Percentiles rank a stretch among this genome's conserved stretches.
Evolutionary conservation across 768 basidiomycete species (phyloP).

Genomic region (Hericium rajendrae): DNA sequence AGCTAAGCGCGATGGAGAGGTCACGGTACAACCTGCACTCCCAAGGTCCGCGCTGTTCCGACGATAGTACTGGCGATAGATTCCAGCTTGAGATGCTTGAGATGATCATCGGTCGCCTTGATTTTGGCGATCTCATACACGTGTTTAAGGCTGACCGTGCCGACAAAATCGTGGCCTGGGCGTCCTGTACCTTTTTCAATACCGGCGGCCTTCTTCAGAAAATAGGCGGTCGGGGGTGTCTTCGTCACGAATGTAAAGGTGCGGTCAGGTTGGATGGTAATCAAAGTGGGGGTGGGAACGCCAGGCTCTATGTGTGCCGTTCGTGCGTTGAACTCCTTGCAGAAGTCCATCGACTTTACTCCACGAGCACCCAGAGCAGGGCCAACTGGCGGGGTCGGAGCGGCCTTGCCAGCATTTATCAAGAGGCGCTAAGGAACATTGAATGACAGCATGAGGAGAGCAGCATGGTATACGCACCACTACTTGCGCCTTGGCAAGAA

Average conservation of each 20-base stretch:
- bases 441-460: slow-evolving; percentile 4
- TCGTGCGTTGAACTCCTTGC: slow-evolving; percentile 99
- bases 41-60: slow-evolving; percentile 82
- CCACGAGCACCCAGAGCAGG: slow-evolving; percentile 96
- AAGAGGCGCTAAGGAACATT: slow-evolving; percentile 55
- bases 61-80: slow-evolving; percentile 82
- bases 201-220: slow-evolving; percentile 84
- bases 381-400: slow-evolving; percentile 92
- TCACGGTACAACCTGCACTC: slow-evolving; percentile 85
- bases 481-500: slow-evolving; percentile 58
- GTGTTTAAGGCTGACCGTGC: slow-evolving; percentile 89
- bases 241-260: slow-evolving; percentile 90
- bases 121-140: slow-evolving; percentile 98
- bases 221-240: slow-evolving; percentile 82
- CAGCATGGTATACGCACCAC: slow-evolving; percentile 44
- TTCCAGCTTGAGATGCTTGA: slow-evolving; percentile 81
- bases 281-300: slow-evolving; percentile 83
- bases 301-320: slow-evolving; percentile 82
- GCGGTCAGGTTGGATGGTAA: slow-evolving; percentile 90
- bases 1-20: slow-evolving; percentile 11
- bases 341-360: slow-evolving; percentile 99
- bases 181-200: slow-evolving; percentile 85
- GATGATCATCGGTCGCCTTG: slow-evolving; percentile 82
- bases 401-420: slow-evolving; percentile 88
- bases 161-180: slow-evolving; percentile 68